Evolutionary conservation across 345 rosid genomes (phyloP), one percentile per base, ranked within the genome.

Genomic region (Passiflora organensis): DNA sequence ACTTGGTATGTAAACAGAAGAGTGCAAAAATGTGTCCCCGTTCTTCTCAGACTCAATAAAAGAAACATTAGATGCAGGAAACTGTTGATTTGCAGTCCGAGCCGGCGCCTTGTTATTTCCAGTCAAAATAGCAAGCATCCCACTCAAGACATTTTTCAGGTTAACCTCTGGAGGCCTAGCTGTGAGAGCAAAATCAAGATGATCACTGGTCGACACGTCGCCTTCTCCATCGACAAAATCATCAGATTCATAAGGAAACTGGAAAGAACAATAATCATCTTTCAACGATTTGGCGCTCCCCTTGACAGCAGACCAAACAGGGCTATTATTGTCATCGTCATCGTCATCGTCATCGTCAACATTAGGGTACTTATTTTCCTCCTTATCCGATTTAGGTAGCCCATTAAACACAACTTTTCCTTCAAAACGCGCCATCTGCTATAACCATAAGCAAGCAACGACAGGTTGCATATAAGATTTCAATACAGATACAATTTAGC

Each of bases 1-100:
- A 70, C 96, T 93, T 0, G 97, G 99, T 53, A 79, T 84, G 65
- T 86, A 93, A 66, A 93, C 99, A 0, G 99, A 89, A 12, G 96
- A 76, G 69, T 91, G 86, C 68, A 91, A 48, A 43, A 63, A 79
- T 0, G 93, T 79, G 51, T 88, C 93, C 15, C 98, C 96, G 46
- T 86, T 78, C 70, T 82, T 80, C 49, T 58, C 70, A 5, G 87
- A 84, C 50, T 82, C 96, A 38, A 93, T 75, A 68, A 93, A 93
- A 0, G 91, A 81, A 60, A 78, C 83, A 76, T 93, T 82, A 2
- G 99, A 81, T 50, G 76, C 68, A 2, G 82, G 68, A 46, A 64
- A 19, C 22, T 75, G 78, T 65, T 67, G 68, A 58, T 59, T 71
- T 2, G 24, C 51, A 18, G 74, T 37, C 63, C 32, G 45, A 9